Base-by-base conservation (phyloP, 2,329 filamentous ascomycete genomes). In the Colletotrichum kahawae region DNA sequence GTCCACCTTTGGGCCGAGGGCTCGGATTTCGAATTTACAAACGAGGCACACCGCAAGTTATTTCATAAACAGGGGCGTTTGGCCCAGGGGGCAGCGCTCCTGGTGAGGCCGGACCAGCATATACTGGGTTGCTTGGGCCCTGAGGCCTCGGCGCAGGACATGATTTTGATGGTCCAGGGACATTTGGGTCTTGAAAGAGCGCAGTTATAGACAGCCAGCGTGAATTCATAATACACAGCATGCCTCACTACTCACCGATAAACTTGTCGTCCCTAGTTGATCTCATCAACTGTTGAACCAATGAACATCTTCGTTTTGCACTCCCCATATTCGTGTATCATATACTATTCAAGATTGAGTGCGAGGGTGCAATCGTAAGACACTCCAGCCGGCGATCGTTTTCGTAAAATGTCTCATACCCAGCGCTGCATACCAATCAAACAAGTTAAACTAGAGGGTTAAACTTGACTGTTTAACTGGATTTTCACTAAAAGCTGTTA, bases 21-120 rank as follows among this genome's bases (percentile, higher is more conserved):
- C 2, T 10, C 18, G 10, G 71, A 76, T 3, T 74, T 76, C 10
- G 27, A 48, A 0, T 74, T 76, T 6, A 9, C 31, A 4, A 63
- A 29, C 4, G 51, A 74, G n/a, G 7, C 21, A 3, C 74, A 76
- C 31, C 21, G 54, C 3, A 57, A 36, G 16, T 2, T 72, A 1
- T 77, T 80, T 31, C 81, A 81, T 76, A 65, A 78, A 7, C 68
- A 77, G 4, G 75, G 78, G 5, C 77, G 79, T 2, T 66, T 84
- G 8, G 48, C 67, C 7, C 66, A 78, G 4, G 80, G 79, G 8
- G 77, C 79, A 16, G 83, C 80, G 1, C 73, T 82, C 7, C 66
- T 85, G 5, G 77, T 86, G 14, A 78, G 84, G n/a, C 84, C 84
- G 5, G 84, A 86, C 72, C 84, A 86, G 68, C 83, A 86, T 70